Base-by-base conservation (phyloP, 2,329 filamentous ascomycete species). In the Clonostachys rosea region DNA sequence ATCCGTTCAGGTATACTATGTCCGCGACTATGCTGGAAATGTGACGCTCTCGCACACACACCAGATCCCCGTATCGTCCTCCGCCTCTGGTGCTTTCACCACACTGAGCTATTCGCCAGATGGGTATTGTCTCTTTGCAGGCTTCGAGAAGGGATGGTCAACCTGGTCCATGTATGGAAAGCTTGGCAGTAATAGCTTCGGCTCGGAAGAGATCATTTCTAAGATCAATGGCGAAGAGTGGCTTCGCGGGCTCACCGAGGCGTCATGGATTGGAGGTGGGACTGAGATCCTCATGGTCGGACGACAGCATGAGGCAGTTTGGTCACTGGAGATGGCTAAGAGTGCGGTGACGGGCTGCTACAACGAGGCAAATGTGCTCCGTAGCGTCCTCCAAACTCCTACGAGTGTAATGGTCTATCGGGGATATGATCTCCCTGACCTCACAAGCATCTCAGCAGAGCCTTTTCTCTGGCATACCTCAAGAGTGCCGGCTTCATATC, bases 111-210 rank as follows among this genome's bases (percentile, higher is more conserved):
- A 96, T 70, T 96, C 94, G 2, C 91, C 92, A 0, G 94, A 99
- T 64, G 94, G 94, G 16, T 96, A 97, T 64, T 96, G 91, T 63
- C 77, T 99, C 9, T 96, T 99, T 66, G 91, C 87, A 40, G 94
- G 92, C 2, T 97, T 92, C 60, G 86, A 94, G 58, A 84, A 86
- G 49, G 95, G 94, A 1, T 99, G 94, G 94, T 87, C 89, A 5
- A 92, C 85, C 42, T 99, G 92, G 92, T 97, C 92, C 63, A 94
- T 97, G 36, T 99, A 95, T 66, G 94, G 94, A 34, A 96, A 96
- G 65, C 79, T 86, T 3, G 86, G 91, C 13, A 91, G 87, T 47
- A 89, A 83, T 56, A 96, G 89, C 60, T 97, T 97, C 62, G 76
- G 78, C 7, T 76, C 81, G 12, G 88, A 95, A 56, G 71, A 74